phyloP scores from a whole-genome alignment of 176 grass and related monocot species.

The Triticum turgidum region DNA sequence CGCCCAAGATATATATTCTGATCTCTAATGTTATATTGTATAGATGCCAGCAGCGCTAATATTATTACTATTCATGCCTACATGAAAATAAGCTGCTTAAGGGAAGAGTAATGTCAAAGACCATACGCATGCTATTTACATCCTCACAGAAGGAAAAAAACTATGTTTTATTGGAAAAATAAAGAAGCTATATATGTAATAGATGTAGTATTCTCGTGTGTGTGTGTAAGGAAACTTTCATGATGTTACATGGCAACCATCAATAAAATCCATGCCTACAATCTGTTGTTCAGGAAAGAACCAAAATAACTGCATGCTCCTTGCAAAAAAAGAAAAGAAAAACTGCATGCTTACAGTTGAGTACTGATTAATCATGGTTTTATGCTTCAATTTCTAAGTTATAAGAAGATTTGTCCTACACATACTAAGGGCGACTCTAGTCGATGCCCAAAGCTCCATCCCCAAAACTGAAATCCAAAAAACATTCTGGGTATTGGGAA shows the following conservation, averaged over 20 bases:
- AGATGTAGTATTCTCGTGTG: not conserved
- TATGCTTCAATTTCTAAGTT: too few species aligned
- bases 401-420: too few species aligned
- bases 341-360: not conserved
- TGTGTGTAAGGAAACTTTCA: not conserved
- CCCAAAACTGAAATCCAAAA: too few species aligned
- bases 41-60: not conserved
- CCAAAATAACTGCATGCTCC: not conserved
- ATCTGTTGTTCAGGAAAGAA: not conserved
- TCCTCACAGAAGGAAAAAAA: not conserved
- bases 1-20: not conserved
- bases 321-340: too few species aligned
- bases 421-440: too few species aligned
- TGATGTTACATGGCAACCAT: not conserved
- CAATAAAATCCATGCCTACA: not conserved
- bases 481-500: too few species aligned
- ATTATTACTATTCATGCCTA: not conserved
- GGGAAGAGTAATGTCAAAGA: not conserved
- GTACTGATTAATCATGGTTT: not conserved
- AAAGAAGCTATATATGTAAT: not conserved
- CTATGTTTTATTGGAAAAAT: not conserved
- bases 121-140: not conserved
- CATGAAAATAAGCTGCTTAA: not conserved
- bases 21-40: not conserved
- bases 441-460: too few species aligned